These are phyloP conservation scores for Persicaria tinctoria DNA, from an alignment of 148 eudicot species.

Conservation along the genomic window DNA sequence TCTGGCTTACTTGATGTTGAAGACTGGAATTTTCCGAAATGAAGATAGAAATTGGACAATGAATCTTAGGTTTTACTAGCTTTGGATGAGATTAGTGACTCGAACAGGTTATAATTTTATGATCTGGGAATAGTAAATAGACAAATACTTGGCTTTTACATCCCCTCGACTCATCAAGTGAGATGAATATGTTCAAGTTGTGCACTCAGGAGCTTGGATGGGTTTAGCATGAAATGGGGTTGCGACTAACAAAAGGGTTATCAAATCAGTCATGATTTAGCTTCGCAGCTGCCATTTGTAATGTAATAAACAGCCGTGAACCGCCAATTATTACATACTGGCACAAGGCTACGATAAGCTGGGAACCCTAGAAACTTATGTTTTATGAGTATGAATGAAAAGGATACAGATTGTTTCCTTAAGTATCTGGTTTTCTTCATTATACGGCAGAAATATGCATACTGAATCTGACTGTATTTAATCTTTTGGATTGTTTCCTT, in stretches of 20 bases:
- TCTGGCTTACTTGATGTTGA: neutral
- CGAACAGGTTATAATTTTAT: neutral
- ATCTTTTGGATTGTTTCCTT: neutral
- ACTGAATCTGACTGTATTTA: neutral
- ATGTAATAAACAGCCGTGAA: neutral
- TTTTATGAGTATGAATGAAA: neutral
- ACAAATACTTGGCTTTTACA: neutral
- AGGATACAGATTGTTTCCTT: neutral
- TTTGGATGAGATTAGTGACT: slow-evolving; percentile 3
- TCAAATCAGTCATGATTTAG: neutral
- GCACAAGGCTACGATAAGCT: neutral
- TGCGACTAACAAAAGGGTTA: slow-evolving; percentile 2
- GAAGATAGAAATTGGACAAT: neutral
- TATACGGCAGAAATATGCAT: neutral
- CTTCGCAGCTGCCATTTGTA: neutral
- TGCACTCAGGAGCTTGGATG: neutral
- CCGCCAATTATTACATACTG: neutral
- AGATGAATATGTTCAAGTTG: neutral
- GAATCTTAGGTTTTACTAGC: neutral
- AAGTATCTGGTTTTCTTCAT: neutral
- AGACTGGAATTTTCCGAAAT: neutral
- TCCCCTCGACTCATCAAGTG: neutral
- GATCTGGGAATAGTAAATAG: neutral
- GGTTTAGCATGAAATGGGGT: neutral
- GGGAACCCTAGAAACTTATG: neutral